Evolutionary conservation across 257 asterid genomes (phyloP), one percentile per base, ranked within the genome.

Genomic region (Dorcoceras hygrometricum): DNA sequence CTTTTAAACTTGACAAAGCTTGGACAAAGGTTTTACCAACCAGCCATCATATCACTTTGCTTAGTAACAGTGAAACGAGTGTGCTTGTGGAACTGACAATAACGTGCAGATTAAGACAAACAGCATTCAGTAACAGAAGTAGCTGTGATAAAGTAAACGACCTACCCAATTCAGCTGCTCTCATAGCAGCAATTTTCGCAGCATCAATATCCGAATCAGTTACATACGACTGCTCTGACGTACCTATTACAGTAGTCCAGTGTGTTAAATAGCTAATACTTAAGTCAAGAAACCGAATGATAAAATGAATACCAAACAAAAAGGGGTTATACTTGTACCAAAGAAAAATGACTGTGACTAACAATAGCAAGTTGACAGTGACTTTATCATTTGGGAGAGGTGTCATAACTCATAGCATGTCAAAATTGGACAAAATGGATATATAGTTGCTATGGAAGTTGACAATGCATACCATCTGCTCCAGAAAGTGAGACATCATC

Each of bases 101-200:
- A 12, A 43, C 51, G 4, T 7, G 4, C 19, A 36, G 48, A 36
- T 36, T 3, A 12, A 36, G 18, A 36, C 16, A 36, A 11, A 8
- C 12, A 36, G 48, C 18, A 9, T 36, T 36, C 48, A 10, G 12
- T 36, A 6, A 3, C 10, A 12, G 10, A 25, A 59, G 27, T 25
- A 27, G 22, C 31, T 9, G 2, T 2, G 10, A 23, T 56, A 59
- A 32, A 73, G 10, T 20, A 34, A 68, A 61, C 31, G 20, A 59
- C 78, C 8, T 57, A 85, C 99, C 97, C 78, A 85, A 76, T 78
- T 94, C 97, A 75, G 99, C 99, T 62, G 97, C 99, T 80, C 81
- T 93, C 89, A 90, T 80, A 32, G 98, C 98, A 80, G 96, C 97
- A 73, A 86, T 62, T 79, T 84, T 93, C 34, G 97, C 99, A 67